Evolutionary conservation across 306 rosid species (phyloP).

Genomic region (Acacia confusa): DNA sequence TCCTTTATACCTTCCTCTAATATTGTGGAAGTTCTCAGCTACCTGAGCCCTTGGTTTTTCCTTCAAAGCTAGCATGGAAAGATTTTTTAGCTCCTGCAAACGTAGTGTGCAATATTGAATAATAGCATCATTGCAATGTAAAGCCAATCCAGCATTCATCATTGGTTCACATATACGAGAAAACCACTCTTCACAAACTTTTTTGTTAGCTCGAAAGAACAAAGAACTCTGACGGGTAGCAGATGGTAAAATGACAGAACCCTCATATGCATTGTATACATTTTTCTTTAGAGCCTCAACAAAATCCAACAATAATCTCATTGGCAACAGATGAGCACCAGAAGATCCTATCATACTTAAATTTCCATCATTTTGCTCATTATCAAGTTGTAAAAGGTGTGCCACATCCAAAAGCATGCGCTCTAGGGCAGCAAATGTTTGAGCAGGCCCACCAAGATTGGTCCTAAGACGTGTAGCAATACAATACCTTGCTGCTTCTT

Average conservation of each 20-base stretch:
- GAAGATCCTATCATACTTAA: slow-evolving; percentile 89
- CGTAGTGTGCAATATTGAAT: slow-evolving; percentile 84
- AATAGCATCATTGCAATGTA: slow-evolving; percentile 84
- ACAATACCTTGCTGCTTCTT: slow-evolving; percentile 93
- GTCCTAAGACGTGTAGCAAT: slow-evolving; percentile 85
- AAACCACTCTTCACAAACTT: slow-evolving; percentile 99
- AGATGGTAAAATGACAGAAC: slow-evolving; percentile 80
- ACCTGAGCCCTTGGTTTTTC: slow-evolving; percentile 79
- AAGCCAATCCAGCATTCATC: slow-evolving; percentile 97
- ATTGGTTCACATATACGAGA: slow-evolving; percentile 98
- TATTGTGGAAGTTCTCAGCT: slow-evolving; percentile 56
- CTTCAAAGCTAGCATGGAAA: slow-evolving; percentile 56
- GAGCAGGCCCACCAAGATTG: slow-evolving; percentile 96
- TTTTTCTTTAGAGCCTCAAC: slow-evolving; percentile 94
- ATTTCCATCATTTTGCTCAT: slow-evolving; percentile 87
- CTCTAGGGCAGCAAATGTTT: slow-evolving; percentile 93
- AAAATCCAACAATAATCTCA: slow-evolving; percentile 84
- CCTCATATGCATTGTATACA: slow-evolving; percentile 95
- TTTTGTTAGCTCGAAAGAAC: slow-evolving; percentile 93
- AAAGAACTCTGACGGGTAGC: slow-evolving; percentile 80
- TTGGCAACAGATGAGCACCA: slow-evolving; percentile 92
- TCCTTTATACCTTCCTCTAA: slow-evolving; percentile 57
- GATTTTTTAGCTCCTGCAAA: slow-evolving; percentile 78
- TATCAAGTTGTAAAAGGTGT: slow-evolving; percentile 82
- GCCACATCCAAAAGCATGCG: slow-evolving; percentile 94